Conservation (phyloP, 1,284 basidiomycete genomes). For the Apiotrichum montevideense region DNA sequence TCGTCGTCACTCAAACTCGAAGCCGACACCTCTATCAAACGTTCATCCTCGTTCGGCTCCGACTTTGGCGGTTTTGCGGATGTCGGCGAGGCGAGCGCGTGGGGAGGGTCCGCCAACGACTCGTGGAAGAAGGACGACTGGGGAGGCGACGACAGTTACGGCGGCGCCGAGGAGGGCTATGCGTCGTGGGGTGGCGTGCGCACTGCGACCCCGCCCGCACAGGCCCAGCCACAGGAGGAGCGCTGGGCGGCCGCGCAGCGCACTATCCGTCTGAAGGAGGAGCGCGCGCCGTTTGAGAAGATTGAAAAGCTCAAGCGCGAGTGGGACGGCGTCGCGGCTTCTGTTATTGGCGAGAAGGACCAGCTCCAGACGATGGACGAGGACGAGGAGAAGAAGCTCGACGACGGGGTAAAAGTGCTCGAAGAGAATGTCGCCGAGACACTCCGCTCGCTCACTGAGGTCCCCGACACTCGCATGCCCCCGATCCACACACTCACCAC, state of each 20-base stretch:
- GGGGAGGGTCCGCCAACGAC: neutral
- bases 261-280: constrained; percentile 25
- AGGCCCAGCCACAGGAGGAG: constrained; percentile 16
- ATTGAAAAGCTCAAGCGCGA: constrained; percentile 27
- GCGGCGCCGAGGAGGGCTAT: constrained; percentile 5
- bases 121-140: neutral
- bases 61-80: constrained; percentile 4
- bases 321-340: constrained; percentile 36
- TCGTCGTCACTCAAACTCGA: neutral
- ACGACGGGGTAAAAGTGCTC: constrained; percentile 20
- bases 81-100: neutral
- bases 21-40: neutral
- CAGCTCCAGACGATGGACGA: constrained; percentile 18
- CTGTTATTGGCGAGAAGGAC: constrained; percentile 20
- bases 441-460: constrained; percentile 21
- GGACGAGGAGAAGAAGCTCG: constrained; percentile 25
- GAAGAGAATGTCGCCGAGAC: constrained; percentile 29
- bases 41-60: neutral
- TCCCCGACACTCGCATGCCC: constrained; percentile 35
- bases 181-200: constrained; percentile 24
- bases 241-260: constrained; percentile 42
- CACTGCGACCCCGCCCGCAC: neutral
- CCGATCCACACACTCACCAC: constrained; percentile 35
- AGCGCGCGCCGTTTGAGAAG: constrained; percentile 37
- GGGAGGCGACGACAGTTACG: constrained; percentile 1